These are phyloP conservation scores for Cyclotella sp. DNA, from an alignment of 108 stramenopile genomes.

Conservation along the genomic window DNA sequence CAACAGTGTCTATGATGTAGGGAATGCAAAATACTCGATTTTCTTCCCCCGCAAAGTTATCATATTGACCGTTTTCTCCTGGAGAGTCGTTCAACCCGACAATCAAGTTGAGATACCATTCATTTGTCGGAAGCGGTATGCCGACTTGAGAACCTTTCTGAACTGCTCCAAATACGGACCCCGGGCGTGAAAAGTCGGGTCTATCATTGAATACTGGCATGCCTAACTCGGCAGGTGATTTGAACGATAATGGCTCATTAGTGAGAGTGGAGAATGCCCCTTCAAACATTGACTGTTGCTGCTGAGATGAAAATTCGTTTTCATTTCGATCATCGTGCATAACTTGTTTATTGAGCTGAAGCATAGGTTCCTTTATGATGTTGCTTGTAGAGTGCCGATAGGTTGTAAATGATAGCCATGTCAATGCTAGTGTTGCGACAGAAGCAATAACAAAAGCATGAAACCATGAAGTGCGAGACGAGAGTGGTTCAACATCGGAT, in stretches of 20 bases:
- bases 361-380: background rate
- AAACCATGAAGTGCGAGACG: no score
- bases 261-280: slow-evolving; percentile 26
- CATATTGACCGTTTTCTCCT: slow-evolving; percentile 28
- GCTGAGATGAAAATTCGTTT: background rate
- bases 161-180: slow-evolving; percentile 33
- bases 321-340: background rate
- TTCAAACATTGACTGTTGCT: slow-evolving; percentile 19
- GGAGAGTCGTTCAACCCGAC: slow-evolving; percentile 43
- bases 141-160: slow-evolving; percentile 24
- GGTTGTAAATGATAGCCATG: background rate
- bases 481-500: background rate
- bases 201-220: slow-evolving; percentile 40
- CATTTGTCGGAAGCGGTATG: slow-evolving; percentile 75
- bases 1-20: slow-evolving; percentile 74
- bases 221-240: slow-evolving; percentile 35
- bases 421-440: background rate
- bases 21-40: slow-evolving; percentile 78
- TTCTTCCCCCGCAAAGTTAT: slow-evolving; percentile 55
- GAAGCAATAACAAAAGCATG: no score
- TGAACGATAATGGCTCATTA: slow-evolving; percentile 32
- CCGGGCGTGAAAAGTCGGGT: slow-evolving; percentile 31
- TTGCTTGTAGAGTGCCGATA: background rate
- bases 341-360: background rate
- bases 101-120: slow-evolving; percentile 85